Evolutionary conservation across 371 early-diverging fungal genomes (phyloP), one percentile per base, ranked within the genome.

Genomic region (Mortierella sp.): DNA sequence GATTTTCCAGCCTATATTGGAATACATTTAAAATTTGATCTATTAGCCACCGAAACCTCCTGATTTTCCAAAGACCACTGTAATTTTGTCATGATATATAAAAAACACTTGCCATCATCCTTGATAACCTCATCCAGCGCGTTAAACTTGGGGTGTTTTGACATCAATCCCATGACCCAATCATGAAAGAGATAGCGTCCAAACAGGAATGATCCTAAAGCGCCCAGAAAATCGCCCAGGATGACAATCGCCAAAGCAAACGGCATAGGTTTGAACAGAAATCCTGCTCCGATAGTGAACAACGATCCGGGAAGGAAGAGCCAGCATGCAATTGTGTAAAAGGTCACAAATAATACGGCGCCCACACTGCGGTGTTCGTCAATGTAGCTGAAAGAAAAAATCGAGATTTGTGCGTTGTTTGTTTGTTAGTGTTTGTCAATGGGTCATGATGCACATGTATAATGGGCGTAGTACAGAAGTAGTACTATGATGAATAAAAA

Each of bases 261-360:
- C 30, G 78, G 78, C 68, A 74, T 47, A n/a, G 84, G 84, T 47
- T 71, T 77, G 72, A 84, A 84, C 51, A 84, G 64, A 55, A 84
- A 84, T 9, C 84, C 84, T 24, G 84, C 83, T 2, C 83, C 84
- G 51, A 84, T 84, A 14, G 83, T 84, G 47, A 84, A 77, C n/a
- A 84, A 51, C 20, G 84, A 81, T 52, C 84, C 83, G 1, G 84
- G 84, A 12, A 84, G 72, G 67, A 84, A 84, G 11, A 81, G 62
- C 83, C 78, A 83, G 16, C 75, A 70, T 24, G 83, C 78, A 54
- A 76, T 59, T 18, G 75, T 73, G 37, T 84, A 84, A 14, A 78
- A 71, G 22, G 69, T 14, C 14, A 84, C 52, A 67, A 83, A 84
- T 24, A 84, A 45, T 26, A 78, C 63, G 26, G 83, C 78, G 16